Evolutionary conservation across 768 basidiomycete species (phyloP).

Genomic region (Phanerochaete carnosa): DNA sequence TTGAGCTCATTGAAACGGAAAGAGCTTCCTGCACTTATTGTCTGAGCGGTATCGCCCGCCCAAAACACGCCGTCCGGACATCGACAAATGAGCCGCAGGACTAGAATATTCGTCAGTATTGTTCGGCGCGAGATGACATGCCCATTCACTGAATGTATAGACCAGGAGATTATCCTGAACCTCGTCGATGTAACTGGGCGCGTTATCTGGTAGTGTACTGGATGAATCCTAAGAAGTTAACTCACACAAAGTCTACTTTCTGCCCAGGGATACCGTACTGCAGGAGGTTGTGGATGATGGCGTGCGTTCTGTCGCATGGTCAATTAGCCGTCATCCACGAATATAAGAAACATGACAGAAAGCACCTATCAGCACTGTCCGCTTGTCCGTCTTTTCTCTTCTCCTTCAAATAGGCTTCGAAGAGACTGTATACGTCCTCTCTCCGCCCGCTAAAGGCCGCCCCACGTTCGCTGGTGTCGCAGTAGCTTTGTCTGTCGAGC

Average conservation of each 20-base stretch:
- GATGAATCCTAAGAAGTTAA: conserved; percentile 1
- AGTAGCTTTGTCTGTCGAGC: conserved; percentile 45
- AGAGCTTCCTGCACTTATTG: conserved; percentile 66
- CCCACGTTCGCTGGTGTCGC: conserved; percentile 44
- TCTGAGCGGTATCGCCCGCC: conserved; percentile 78
- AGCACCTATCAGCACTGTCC: conserved; percentile 60
- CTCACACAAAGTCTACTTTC: conserved; percentile 56
- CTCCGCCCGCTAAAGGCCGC: conserved; percentile 52
- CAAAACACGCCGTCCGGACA: conserved; percentile 70
- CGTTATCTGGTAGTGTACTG: conserved; percentile 4
- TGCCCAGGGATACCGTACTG: conserved; percentile 32
- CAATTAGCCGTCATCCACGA: not conserved
- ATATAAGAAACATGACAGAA: no score
- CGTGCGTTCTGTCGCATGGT: conserved; percentile 42
- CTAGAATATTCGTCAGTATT: conserved; percentile 28
- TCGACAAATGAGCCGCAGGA: conserved; percentile 54
- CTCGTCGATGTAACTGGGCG: conserved; percentile 65
- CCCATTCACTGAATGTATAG: conserved; percentile 52
- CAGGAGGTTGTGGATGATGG: conserved; percentile 38
- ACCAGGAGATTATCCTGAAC: conserved; percentile 64
- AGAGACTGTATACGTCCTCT: conserved; percentile 48
- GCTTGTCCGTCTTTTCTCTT: conserved; percentile 42
- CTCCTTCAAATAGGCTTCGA: conserved; percentile 45
- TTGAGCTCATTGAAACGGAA: conserved; percentile 74
- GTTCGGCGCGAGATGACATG: not conserved